Percentiles rank a stretch among this genome's conserved stretches.
Conservation (phyloP, 2,329 filamentous ascomycete species). For the Aspergillus cejpii region DNA sequence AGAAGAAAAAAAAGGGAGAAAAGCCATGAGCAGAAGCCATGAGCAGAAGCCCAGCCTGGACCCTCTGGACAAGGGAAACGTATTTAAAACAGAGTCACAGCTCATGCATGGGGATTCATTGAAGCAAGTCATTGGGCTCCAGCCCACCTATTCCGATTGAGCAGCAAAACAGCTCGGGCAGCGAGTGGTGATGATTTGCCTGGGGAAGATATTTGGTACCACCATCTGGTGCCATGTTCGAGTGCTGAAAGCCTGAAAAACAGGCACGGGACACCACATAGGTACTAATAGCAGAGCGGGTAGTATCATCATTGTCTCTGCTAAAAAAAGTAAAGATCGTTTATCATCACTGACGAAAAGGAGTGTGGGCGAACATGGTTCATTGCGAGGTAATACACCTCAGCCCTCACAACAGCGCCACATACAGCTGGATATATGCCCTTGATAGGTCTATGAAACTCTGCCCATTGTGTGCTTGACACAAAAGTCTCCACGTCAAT, state of each 20-base stretch:
- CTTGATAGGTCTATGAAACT: neutral
- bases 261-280: too few relatives aligned
- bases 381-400: neutral
- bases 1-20: neutral
- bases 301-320: neutral
- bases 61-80: neutral
- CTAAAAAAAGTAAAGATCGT: neutral
- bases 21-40: neutral
- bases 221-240: neutral
- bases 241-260: too few relatives aligned
- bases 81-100: neutral
- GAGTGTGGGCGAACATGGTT: neutral
- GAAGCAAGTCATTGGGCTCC: neutral
- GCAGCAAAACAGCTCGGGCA: neutral
- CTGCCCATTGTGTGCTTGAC: neutral
- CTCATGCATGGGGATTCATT: neutral
- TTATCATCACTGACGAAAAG: neutral
- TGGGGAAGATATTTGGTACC: neutral
- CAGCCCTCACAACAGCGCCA: too few relatives aligned
- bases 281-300: neutral
- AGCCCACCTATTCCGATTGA: neutral
- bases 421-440: too few relatives aligned
- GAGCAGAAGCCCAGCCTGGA: neutral
- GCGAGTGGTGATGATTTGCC: neutral
- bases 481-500: too few relatives aligned